Percentiles rank a stretch among this genome's conserved stretches.
Conservation (phyloP, 495 filamentous ascomycete species). For the Beverwykella pulmonaria region DNA sequence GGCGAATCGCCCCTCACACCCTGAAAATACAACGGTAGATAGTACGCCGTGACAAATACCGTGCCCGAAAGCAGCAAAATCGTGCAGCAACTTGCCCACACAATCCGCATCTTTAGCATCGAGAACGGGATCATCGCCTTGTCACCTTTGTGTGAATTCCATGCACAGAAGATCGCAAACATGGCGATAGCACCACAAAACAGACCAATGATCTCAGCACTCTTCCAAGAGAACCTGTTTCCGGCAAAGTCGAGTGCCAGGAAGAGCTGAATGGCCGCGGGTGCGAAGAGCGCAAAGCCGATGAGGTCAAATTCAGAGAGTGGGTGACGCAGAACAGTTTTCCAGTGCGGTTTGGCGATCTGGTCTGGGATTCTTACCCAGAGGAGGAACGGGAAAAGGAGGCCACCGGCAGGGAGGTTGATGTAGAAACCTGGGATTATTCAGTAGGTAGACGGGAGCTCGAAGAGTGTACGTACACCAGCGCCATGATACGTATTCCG, state of each 20-base stretch:
- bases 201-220: conserved; percentile 52
- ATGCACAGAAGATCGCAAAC: conserved; percentile 50
- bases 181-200: conserved; percentile 55
- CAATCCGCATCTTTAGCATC: conserved; percentile 28
- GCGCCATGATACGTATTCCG: conserved; percentile 61
- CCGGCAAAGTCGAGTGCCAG: conserved; percentile 55
- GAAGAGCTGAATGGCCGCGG: conserved; percentile 52
- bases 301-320: conserved; percentile 49
- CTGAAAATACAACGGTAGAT: conserved; percentile 49
- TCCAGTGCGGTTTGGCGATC: conserved; percentile 39
- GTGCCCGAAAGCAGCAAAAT: background rate
- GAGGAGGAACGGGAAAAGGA: conserved; percentile 50
- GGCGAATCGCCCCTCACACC: conserved; percentile 42
- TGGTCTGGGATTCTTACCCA: conserved; percentile 56
- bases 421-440: conserved; percentile 65
- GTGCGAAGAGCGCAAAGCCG: conserved; percentile 52
- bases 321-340: background rate
- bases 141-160: conserved; percentile 53
- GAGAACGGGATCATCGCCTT: conserved; percentile 55
- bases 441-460: background rate
- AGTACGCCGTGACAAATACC: conserved; percentile 28
- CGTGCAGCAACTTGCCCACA: background rate
- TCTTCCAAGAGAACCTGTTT: conserved; percentile 48
- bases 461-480: conserved; percentile 55
- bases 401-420: conserved; percentile 62